phyloP scores from a whole-genome alignment of 2,329 filamentous ascomycete species.

The Diplodia intermedia region DNA sequence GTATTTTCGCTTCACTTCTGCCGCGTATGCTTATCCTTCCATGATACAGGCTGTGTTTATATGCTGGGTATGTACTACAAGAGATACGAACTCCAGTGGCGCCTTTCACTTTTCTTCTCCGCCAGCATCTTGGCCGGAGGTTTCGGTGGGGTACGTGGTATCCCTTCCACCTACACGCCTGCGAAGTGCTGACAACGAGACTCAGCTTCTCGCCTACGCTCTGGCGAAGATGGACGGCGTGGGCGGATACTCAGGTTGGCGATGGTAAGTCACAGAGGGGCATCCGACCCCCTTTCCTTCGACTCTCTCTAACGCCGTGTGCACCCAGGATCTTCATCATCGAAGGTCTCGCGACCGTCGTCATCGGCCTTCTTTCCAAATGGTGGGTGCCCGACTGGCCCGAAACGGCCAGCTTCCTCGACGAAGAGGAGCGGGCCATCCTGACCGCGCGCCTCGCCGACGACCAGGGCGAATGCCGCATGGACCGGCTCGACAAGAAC shows the following conservation, averaged over 20 bases:
- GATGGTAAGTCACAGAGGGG: conserved; percentile 34
- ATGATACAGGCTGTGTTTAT: conserved; percentile 44
- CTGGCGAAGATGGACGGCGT: conserved; percentile 66
- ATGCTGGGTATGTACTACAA: conserved; percentile 51
- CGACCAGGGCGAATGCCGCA: conserved; percentile 39
- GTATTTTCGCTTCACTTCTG: no score
- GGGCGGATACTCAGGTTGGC: conserved; percentile 47
- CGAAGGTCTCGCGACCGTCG: conserved; percentile 34
- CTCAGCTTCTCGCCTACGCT: conserved; percentile 54
- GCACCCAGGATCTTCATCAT: conserved; percentile 34
- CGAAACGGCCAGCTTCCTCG: conserved; percentile 49
- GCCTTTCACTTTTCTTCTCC: conserved; percentile 51
- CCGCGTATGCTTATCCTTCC: not conserved
- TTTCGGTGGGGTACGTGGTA: conserved; percentile 47
- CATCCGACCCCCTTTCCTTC: not conserved
- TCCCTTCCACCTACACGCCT: no score
- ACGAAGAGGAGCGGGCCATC: conserved; percentile 44
- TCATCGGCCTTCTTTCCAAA: conserved; percentile 39
- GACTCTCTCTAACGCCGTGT: not conserved
- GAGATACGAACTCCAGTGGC: conserved; percentile 52
- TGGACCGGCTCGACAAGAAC: conserved; percentile 13
- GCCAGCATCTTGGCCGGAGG: conserved; percentile 52
- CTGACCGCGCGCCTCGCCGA: conserved; percentile 43
- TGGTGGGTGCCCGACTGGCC: conserved; percentile 41
- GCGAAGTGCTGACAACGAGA: not conserved